Evolutionary conservation across 108 stramenopile species (phyloP).

Genomic region (Fragilariopsis cylindrus): DNA sequence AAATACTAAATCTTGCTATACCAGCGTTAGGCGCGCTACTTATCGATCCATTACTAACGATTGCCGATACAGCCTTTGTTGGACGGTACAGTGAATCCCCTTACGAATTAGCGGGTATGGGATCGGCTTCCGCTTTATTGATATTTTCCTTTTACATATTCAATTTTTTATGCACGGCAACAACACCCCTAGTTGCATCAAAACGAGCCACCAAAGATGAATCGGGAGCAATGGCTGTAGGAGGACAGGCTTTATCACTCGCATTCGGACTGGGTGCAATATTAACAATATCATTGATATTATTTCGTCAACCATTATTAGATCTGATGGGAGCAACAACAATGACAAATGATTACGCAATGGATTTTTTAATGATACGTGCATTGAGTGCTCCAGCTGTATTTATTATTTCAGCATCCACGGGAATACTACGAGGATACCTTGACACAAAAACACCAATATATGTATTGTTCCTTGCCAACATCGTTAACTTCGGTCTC

Average conservation of each 20-base stretch:
- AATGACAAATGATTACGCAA: constrained; percentile 61
- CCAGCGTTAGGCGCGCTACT: constrained; percentile 73
- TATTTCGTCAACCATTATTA: constrained; percentile 53
- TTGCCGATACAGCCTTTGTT: constrained; percentile 86
- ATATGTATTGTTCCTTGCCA: constrained; percentile 62
- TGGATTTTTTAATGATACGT: constrained; percentile 61
- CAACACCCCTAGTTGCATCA: constrained; percentile 75
- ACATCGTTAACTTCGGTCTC: constrained; percentile 68
- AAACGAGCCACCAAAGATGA: constrained; percentile 56
- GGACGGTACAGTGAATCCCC: constrained; percentile 65
- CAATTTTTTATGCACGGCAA: constrained; percentile 82
- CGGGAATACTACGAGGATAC: constrained; percentile 82
- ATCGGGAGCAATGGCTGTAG: constrained; percentile 54
- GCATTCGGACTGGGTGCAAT: constrained; percentile 54
- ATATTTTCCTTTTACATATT: constrained; percentile 83
- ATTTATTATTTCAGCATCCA: constrained; percentile 75
- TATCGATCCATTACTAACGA: constrained; percentile 85
- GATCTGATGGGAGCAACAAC: constrained; percentile 77
- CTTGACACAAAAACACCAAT: constrained; percentile 84
- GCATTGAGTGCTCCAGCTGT: constrained; percentile 82
- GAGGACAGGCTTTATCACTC: constrained; percentile 81
- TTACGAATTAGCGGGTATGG: constrained; percentile 77
- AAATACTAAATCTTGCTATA: constrained; percentile 68
- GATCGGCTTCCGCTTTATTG: constrained; percentile 72
- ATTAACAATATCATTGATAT: constrained; percentile 41